These are phyloP conservation scores for Chamaecrista fasciculata DNA, from an alignment of 306 rosid genomes.

Conservation along the genomic window DNA sequence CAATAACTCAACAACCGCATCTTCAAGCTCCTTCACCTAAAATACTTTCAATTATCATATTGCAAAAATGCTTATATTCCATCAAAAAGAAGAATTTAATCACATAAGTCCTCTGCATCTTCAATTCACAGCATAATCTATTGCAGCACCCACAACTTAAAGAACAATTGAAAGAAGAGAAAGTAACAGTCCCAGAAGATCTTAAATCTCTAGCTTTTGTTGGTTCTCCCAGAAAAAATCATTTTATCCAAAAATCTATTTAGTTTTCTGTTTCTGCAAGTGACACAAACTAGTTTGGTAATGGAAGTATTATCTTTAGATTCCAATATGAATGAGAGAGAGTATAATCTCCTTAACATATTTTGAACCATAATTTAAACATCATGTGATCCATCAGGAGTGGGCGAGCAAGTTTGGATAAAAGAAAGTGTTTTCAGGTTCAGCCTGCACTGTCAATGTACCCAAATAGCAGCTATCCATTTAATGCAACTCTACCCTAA, in stretches of 20 bases:
- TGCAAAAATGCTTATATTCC: not conserved
- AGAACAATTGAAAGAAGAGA: not conserved
- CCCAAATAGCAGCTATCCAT: not conserved
- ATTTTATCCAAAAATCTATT: not conserved
- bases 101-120: not conserved
- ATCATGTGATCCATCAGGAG: not conserved
- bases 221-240: not conserved
- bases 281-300: not conserved
- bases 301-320: not conserved
- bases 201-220: not conserved
- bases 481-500: not conserved
- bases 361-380: not conserved
- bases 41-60: slow-evolving; percentile 20
- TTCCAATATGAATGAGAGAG: not conserved
- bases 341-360: not conserved
- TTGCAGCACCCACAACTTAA: not conserved
- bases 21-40: slow-evolving; percentile 81
- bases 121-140: not conserved
- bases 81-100: too few species aligned
- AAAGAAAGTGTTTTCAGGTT: not conserved
- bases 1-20: slow-evolving; percentile 56
- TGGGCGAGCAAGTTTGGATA: not conserved
- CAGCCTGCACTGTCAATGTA: not conserved
- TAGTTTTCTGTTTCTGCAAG: not conserved
- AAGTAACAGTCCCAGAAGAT: not conserved